Evolutionary conservation across 2,329 filamentous ascomycete genomes (phyloP), one percentile per base, ranked within the genome.

Genomic region (Blastomyces gilchristii): DNA sequence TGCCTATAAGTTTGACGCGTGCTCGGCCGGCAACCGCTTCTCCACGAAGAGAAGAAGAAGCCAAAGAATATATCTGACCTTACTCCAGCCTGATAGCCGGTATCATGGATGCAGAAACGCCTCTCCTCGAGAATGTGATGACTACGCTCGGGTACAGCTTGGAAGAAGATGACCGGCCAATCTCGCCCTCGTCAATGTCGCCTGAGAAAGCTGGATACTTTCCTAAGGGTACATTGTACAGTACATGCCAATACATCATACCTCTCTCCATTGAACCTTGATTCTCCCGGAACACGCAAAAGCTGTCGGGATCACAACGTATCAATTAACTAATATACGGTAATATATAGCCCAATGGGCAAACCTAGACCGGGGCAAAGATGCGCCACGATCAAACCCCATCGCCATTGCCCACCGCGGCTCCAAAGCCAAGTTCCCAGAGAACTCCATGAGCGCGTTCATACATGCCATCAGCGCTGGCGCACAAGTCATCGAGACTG

Each of bases 401-500:
- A 31, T 59, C 8, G 47, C 69, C 37, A 76, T 79, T 63, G 73
- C 76, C 37, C 78, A 80, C 66, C 72, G 78, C 52, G 78, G 78
- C 0, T 78, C 74, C 80, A 93, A 90, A 72, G 85, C 86, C 0
- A 81, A 81, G 60, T 89, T 82, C 68, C 91, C 93, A 0, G 93
- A 97, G 75, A 97, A 97, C 76, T 88, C 89, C 1, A 85, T 97
- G 82, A 82, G 80, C 18, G 88, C 89, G 8, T 95, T 96, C 76
- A 79, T 79, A 63, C 87, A 82, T 37, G 92, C 91, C 0, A 82
- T 93, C 2, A 79, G 85, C 41, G 86, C 85, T 22, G 90, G 90
- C 25, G 85, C 89, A 0, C 85, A 95, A 69, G 93, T 88, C 0
- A 79, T 97, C 37, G 93, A 97, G 78, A 95, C 91, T 22, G 93